A percentile compares a stretch with the other conserved stretches of the same genome.
phyloP scores from a whole-genome alignment of 108 stramenopile genomes.

The Nannochloropsis salina region DNA sequence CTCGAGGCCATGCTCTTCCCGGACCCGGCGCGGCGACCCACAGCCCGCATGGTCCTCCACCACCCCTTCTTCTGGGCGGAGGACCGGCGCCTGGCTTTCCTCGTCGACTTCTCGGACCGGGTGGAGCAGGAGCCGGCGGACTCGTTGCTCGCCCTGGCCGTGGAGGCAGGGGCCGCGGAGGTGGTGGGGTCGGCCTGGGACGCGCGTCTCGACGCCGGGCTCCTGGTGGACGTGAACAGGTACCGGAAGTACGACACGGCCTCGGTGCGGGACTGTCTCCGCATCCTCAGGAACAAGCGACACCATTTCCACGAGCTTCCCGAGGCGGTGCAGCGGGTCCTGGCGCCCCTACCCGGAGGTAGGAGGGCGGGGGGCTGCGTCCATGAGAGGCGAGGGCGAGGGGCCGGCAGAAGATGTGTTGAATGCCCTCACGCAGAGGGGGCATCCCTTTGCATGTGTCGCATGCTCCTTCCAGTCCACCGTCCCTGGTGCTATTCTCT shows the following conservation, averaged over 20 bases:
- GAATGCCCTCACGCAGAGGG: no score
- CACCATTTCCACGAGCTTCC: slow-evolving; percentile 88
- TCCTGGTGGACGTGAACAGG: slow-evolving; percentile 66
- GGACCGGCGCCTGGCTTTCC: slow-evolving; percentile 67
- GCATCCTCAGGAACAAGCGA: slow-evolving; percentile 87
- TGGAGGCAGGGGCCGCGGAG: slow-evolving; percentile 69
- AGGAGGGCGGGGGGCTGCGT: slow-evolving; percentile 20
- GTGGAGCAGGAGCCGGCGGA: slow-evolving; percentile 58
- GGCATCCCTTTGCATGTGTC: no score
- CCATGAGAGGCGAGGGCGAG: slow-evolving; percentile 20
- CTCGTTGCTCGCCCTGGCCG: slow-evolving; percentile 51
- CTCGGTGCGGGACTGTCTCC: slow-evolving; percentile 74
- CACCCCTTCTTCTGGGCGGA: slow-evolving; percentile 89
- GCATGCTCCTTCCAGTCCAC: neutral
- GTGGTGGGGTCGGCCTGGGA: slow-evolving; percentile 84
- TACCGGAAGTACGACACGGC: slow-evolving; percentile 83
- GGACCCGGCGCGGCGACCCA: slow-evolving; percentile 71
- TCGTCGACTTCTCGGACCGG: slow-evolving; percentile 81
- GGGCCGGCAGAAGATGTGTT: neutral
- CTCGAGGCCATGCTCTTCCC: slow-evolving; percentile 69
- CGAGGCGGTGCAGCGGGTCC: slow-evolving; percentile 53
- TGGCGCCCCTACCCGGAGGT: slow-evolving; percentile 25
- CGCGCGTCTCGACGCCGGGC: slow-evolving; percentile 62
- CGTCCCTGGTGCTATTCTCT: neutral
- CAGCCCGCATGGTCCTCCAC: slow-evolving; percentile 72